These are phyloP conservation scores for Syncephalastrum racemosum DNA, from an alignment of 371 early-diverging fungal species.

Conservation along the genomic window DNA sequence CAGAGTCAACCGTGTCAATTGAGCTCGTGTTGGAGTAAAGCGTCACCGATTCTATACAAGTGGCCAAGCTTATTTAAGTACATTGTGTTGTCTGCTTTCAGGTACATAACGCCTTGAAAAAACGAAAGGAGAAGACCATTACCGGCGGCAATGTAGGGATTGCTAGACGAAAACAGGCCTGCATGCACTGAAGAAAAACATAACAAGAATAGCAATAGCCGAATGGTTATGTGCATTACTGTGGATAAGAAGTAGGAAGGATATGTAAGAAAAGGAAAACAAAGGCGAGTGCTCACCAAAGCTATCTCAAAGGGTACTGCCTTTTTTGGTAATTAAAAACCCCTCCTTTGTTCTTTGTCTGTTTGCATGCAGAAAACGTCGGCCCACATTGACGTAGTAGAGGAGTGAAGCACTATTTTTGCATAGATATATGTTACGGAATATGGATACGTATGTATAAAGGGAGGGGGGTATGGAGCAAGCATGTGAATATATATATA, in stretches of 20 bases:
- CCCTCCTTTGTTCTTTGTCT: too few species aligned
- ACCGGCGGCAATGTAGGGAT: conserved; percentile 42
- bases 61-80: background rate
- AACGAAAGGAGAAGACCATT: conserved; percentile 7
- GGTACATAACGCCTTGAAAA: background rate
- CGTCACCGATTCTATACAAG: conserved; percentile 25
- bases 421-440: too few species aligned
- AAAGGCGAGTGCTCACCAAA: background rate
- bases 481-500: too few species aligned
- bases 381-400: too few species aligned
- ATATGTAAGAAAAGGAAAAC: conserved; percentile 13
- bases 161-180: conserved; percentile 33
- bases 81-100: background rate
- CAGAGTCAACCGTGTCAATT: conserved; percentile 16
- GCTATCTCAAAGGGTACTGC: too few species aligned
- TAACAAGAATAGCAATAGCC: conserved; percentile 11
- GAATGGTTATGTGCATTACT: background rate
- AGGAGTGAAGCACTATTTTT: too few species aligned
- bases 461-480: too few species aligned
- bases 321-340: too few species aligned
- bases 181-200: conserved; percentile 10
- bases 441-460: too few species aligned
- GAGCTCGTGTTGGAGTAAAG: conserved; percentile 37
- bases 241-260: conserved; percentile 2
- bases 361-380: too few species aligned